phyloP scores from a whole-genome alignment of 176 grass and related monocot genomes.

The Lolium rigidum region DNA sequence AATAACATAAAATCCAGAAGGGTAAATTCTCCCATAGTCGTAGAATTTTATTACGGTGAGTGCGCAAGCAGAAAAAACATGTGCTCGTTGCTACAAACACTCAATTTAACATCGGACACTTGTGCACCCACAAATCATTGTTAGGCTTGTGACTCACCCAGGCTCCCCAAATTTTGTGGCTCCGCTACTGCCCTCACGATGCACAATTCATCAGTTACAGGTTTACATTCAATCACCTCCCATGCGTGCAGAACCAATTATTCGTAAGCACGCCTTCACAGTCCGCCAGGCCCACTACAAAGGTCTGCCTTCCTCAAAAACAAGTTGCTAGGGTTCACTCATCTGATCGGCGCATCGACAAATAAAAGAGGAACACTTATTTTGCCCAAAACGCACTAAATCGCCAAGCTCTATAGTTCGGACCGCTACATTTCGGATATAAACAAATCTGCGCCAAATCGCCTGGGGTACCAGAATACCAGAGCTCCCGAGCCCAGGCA shows the following conservation, averaged over 20 bases:
- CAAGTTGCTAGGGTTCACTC: background rate
- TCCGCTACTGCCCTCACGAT: background rate
- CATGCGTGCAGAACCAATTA: background rate
- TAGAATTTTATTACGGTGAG: background rate
- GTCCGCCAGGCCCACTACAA: background rate
- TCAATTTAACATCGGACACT: background rate
- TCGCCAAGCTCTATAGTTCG: background rate
- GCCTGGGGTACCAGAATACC: background rate
- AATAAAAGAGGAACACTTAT: background rate
- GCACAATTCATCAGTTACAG: background rate
- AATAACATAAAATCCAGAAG: background rate
- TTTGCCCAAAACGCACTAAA: background rate
- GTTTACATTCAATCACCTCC: background rate
- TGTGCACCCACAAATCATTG: background rate
- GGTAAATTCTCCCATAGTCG: background rate
- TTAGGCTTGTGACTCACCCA: background rate
- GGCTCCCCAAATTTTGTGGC: background rate
- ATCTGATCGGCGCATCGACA: background rate
- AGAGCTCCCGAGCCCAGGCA: background rate
- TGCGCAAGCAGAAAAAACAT: background rate
- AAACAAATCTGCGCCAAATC: background rate
- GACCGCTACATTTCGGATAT: background rate
- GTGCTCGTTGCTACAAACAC: background rate
- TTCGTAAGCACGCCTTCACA: background rate
- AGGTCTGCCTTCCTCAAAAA: background rate